A percentile compares a stretch with the other conserved stretches of the same genome.
Evolutionary conservation across 768 basidiomycete species (phyloP).

Genomic region (Dictyophora rubrovolvata): DNA sequence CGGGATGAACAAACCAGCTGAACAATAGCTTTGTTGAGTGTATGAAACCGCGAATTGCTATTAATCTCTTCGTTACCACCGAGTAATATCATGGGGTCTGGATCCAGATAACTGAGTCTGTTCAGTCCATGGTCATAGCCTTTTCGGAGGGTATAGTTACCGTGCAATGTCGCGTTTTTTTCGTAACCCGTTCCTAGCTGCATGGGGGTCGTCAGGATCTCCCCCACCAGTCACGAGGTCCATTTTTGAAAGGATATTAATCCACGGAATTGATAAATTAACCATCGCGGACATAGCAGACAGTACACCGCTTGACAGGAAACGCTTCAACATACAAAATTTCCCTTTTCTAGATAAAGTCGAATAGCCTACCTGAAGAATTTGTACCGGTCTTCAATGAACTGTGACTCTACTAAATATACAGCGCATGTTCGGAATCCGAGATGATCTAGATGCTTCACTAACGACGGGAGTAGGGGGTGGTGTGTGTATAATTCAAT

Average conservation of each 20-base stretch:
- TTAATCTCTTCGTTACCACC: slow-evolving; percentile 42
- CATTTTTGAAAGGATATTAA: slow-evolving; percentile 99
- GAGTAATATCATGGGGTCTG: slow-evolving; percentile 81
- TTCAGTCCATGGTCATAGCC: not conserved
- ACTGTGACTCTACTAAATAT: slow-evolving; percentile 95
- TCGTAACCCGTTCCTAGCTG: slow-evolving; percentile 63
- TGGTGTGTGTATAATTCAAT: slow-evolving; percentile 99
- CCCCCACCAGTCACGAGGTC: slow-evolving; percentile 64
- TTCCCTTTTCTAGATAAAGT: not conserved
- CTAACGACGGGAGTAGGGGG: slow-evolving; percentile 86
- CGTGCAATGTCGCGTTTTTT: slow-evolving; percentile 74
- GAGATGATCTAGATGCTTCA: slow-evolving; percentile 61
- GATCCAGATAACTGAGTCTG: slow-evolving; percentile 71
- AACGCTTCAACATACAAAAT: slow-evolving; percentile 3
- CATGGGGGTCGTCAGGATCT: slow-evolving; percentile 47
- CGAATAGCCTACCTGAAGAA: slow-evolving; percentile 69
- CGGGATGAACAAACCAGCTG: slow-evolving; percentile 58
- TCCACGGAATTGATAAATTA: slow-evolving; percentile 91
- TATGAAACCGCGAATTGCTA: slow-evolving; percentile 76
- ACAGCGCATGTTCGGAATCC: slow-evolving; percentile 81
- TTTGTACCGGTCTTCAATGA: slow-evolving; percentile 99
- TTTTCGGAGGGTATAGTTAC: slow-evolving; percentile 25
- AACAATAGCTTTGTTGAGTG: slow-evolving; percentile 90
- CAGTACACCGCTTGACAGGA: slow-evolving; percentile 64
- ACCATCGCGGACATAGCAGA: slow-evolving; percentile 99